These are phyloP conservation scores for Gremmenia infestans DNA, from an alignment of 2,329 filamentous ascomycete species.

Conservation along the genomic window DNA sequence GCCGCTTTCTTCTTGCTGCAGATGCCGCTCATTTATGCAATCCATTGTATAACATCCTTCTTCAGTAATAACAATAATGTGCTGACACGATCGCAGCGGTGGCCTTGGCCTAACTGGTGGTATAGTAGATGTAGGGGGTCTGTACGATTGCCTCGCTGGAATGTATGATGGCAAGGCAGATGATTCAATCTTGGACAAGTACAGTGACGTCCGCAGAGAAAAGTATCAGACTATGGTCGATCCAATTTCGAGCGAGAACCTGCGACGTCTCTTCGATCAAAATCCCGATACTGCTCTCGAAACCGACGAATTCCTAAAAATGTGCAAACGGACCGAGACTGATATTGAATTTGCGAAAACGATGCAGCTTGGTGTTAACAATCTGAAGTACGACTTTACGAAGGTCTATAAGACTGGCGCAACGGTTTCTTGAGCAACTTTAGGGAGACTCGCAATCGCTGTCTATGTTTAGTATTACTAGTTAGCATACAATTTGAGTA, in stretches of 20 bases:
- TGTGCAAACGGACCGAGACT: slow-evolving; percentile 29
- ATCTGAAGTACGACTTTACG: no score
- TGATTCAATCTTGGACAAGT: slow-evolving; percentile 36
- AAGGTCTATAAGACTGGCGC: no score
- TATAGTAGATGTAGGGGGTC: slow-evolving; percentile 56
- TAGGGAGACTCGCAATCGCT: no score
- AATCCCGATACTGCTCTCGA: slow-evolving; percentile 33
- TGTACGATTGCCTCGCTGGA: slow-evolving; percentile 52
- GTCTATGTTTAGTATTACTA: no score
- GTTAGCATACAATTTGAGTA: no score
- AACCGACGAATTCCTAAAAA: slow-evolving; percentile 30
- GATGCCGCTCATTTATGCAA: slow-evolving; percentile 48
- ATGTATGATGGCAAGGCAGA: slow-evolving; percentile 34
- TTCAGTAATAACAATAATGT: background rate
- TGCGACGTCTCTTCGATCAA: slow-evolving; percentile 32
- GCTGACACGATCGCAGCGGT: slow-evolving; percentile 34
- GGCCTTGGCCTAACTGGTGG: slow-evolving; percentile 60
- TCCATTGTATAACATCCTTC: slow-evolving; percentile 31
- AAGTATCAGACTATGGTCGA: slow-evolving; percentile 38
- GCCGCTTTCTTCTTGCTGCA: slow-evolving; percentile 41
- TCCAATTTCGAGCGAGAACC: slow-evolving; percentile 38
- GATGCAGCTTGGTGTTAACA: no score
- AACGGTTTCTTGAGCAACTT: no score
- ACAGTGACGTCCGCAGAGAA: slow-evolving; percentile 34
- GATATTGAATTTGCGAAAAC: background rate